These are phyloP conservation scores for Paramecium octaurelia DNA, from an alignment of 73 alveolate species.

Conservation along the genomic window DNA sequence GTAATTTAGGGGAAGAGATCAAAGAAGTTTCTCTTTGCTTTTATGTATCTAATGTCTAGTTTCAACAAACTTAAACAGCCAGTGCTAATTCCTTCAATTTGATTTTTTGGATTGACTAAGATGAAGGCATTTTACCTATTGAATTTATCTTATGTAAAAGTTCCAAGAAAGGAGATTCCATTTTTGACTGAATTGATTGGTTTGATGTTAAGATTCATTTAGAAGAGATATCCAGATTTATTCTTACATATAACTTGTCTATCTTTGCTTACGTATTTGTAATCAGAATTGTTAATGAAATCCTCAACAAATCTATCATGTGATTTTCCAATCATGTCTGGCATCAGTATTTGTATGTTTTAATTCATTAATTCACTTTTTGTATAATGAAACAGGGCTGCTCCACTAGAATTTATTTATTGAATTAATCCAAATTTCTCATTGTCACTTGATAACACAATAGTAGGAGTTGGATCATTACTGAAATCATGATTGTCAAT, in stretches of 20 bases:
- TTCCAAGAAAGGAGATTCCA: conserved; percentile 18
- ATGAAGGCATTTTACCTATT: not conserved
- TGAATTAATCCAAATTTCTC: conserved; percentile 22
- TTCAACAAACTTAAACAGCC: conserved; percentile 2
- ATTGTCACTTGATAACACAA: conserved; percentile 20
- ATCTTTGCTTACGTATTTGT: not conserved
- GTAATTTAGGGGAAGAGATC: not conserved
- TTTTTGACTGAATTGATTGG: conserved; percentile 37
- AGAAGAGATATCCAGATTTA: not conserved
- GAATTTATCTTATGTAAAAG: not conserved
- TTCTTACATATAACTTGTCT: not conserved
- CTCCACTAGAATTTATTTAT: conserved; percentile 4
- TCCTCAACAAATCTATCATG: conserved; percentile 38
- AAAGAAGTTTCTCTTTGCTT: not conserved
- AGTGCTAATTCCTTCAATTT: not conserved
- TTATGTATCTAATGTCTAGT: not conserved
- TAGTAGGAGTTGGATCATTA: conserved; percentile 23
- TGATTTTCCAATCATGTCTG: conserved; percentile 24
- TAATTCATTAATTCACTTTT: conserved; percentile 28
- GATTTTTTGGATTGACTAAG: not conserved
- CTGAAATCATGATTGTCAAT: conserved; percentile 44
- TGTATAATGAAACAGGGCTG: conserved; percentile 10
- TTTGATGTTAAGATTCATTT: not conserved
- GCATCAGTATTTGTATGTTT: not conserved
- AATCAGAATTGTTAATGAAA: not conserved